Evolutionary conservation across 73 alveolate species (phyloP), one percentile per base, ranked within the genome.

Genomic region (Tetrahymena borealis): DNA sequence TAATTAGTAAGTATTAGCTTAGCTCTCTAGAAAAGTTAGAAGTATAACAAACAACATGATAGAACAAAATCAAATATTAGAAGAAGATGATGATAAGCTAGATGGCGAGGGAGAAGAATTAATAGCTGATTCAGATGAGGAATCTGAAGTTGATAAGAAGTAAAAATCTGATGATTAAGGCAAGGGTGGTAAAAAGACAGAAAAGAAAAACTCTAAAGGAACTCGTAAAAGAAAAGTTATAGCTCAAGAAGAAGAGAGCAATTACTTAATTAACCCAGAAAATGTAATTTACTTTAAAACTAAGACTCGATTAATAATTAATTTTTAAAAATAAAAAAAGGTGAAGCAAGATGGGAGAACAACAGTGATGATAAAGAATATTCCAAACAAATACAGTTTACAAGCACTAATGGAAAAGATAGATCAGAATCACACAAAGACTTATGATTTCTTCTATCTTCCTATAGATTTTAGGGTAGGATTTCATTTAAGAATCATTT

Each of bases 341-440:
- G 78, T 91, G n/a, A 90, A 90, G 78, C 36, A 91, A 24, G 97
- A 94, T 91, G 93, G 97, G 33, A 94, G 99, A 39, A 98, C 99
- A 39, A 98, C 99, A 4, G 97, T 99, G 78, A 99, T 99, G 99
- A 97, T 99, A 78, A 98, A 98, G 91, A 98, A 99, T 95, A 96
- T 99, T 78, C 99, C 99, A 1, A 98, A 98, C 95, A 98, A 98
- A 91, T 99, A 97, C 91, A 96, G 98, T 8, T 93, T 95, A 40
- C 94, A 97, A 94, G 95, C 96, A 95, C 95, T 99, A 38, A 92
- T 97, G 90, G 94, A 94, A 35, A 95, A 94, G 94, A 97, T 99
- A 39, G 98, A 99, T 91, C 96, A 97, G 91, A 95, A 96, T 78
- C 98, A 97, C 92, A 91, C 95, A 91, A 98, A 97, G n/a, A 90